Evolutionary conservation across 257 asterid species (phyloP).

Genomic region (Verbena officinalis): DNA sequence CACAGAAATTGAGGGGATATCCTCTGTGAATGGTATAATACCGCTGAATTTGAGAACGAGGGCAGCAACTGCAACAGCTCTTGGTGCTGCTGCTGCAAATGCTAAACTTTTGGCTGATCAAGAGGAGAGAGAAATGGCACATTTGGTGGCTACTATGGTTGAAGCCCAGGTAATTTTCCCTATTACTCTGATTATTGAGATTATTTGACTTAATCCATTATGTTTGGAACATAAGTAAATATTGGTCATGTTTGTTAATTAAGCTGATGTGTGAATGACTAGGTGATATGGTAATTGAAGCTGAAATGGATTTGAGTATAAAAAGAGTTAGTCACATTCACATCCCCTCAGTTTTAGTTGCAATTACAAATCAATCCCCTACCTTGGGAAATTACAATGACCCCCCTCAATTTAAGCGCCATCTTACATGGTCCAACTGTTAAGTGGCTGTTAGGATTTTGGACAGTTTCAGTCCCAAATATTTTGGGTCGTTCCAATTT

Average conservation of each 20-base stretch:
- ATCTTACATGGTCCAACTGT: too few species aligned
- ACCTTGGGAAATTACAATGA: too few species aligned
- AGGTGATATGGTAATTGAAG: too few species aligned
- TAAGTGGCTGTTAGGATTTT: too few species aligned
- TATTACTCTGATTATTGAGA: conserved; percentile 1
- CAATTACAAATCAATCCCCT: too few species aligned
- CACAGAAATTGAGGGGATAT: conserved; percentile 44
- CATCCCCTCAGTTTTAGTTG: not conserved
- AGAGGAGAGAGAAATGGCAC: conserved; percentile 84
- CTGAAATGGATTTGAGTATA: not conserved
- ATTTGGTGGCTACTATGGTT: conserved; percentile 62
- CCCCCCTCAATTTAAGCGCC: too few species aligned
- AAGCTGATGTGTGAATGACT: not conserved
- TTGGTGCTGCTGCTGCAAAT: conserved; percentile 91
- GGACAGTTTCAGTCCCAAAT: too few species aligned
- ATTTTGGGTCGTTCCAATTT: too few species aligned
- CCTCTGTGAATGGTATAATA: conserved; percentile 50
- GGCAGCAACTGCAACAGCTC: conserved; percentile 89
- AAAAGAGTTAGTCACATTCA: too few species aligned
- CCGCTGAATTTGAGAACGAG: conserved; percentile 71
- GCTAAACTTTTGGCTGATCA: conserved; percentile 89
- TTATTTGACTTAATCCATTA: not conserved
- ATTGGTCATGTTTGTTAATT: not conserved
- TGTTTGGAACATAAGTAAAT: not conserved
- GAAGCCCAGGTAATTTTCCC: conserved; percentile 69